These are phyloP conservation scores for Diaporthe vexans DNA, from an alignment of 2,329 filamentous ascomycete species.

Conservation along the genomic window DNA sequence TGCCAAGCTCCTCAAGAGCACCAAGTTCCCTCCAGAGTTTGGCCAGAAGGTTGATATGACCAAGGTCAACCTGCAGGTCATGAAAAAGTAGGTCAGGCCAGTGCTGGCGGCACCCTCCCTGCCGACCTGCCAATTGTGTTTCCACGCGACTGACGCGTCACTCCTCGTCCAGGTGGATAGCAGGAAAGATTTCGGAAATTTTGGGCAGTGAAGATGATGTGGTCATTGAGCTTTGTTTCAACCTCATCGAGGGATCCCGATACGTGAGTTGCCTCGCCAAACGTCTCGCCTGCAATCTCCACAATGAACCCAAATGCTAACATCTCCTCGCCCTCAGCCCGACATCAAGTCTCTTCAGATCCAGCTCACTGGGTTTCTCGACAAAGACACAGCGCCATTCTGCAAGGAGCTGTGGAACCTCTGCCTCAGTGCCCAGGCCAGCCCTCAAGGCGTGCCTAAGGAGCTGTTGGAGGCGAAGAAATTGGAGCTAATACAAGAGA, in stretches of 20 bases:
- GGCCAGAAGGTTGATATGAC: constrained; percentile 96
- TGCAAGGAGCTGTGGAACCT: constrained; percentile 96
- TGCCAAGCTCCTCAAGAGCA: constrained; percentile 88
- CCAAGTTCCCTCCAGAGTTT: constrained; percentile 95
- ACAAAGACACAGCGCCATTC: constrained; percentile 89
- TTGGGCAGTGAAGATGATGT: constrained; percentile 96
- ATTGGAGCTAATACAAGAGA: constrained; percentile 92
- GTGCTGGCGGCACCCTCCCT: background rate
- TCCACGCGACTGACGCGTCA: constrained; percentile 36
- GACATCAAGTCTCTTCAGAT: constrained; percentile 97
- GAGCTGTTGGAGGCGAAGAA: constrained; percentile 98
- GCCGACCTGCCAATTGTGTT: background rate
- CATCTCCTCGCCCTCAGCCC: constrained; percentile 70
- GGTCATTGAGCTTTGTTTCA: constrained; percentile 86
- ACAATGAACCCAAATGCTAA: constrained; percentile 39
- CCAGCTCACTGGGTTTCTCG: constrained; percentile 93
- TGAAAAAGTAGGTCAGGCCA: constrained; percentile 83
- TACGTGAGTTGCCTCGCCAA: constrained; percentile 71
- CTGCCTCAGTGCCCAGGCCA: constrained; percentile 89
- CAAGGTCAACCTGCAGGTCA: constrained; percentile 96
- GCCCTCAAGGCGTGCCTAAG: constrained; percentile 91
- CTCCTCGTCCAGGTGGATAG: constrained; percentile 83
- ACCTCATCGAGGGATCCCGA: constrained; percentile 79
- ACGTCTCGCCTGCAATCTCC: background rate
- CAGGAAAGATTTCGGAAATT: constrained; percentile 86